Conservation (phyloP, 441 rosid species). For the Aquilaria agallochum region DNA sequence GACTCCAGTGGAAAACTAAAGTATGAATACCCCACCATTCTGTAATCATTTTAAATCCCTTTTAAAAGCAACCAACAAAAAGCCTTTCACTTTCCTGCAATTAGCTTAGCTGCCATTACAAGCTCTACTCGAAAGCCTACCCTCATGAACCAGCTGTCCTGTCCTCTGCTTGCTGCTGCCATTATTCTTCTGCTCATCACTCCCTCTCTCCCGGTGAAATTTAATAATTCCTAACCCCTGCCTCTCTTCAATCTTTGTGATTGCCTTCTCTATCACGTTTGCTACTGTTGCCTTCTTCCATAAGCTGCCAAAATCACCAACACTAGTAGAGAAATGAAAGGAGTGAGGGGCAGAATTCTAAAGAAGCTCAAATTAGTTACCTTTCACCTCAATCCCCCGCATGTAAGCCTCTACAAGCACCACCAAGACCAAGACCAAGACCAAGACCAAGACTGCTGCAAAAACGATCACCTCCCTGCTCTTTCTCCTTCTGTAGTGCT, state of each 20-base stretch:
- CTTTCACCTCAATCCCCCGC: conserved; percentile 30
- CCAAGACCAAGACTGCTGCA: conserved; percentile 17
- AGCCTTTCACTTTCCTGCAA: conserved; percentile 21
- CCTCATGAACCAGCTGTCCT: too few relatives aligned
- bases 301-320: too few relatives aligned
- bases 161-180: too few relatives aligned
- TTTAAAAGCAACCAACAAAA: conserved; percentile 28
- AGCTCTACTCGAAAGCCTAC: too few relatives aligned
- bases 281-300: too few relatives aligned
- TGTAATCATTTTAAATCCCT: conserved; percentile 18
- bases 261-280: conserved; percentile 4
- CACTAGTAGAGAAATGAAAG: conserved; percentile 39
- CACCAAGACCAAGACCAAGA: conserved; percentile 13
- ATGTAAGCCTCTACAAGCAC: conserved; percentile 14
- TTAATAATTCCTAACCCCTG: conserved; percentile 8
- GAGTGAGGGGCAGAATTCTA: conserved; percentile 59
- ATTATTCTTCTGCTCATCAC: too few relatives aligned
- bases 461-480: conserved; percentile 13
- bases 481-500: background rate
- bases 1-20: conserved; percentile 5
- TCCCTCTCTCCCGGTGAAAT: too few relatives aligned
- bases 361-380: conserved; percentile 64
- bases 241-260: conserved; percentile 3
- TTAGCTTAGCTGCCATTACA: conserved; percentile 2
- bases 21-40: conserved; percentile 22